Evolutionary conservation across 2,329 filamentous ascomycete genomes (phyloP), one percentile per base, ranked within the genome.

Genomic region (Calonectria crousiana): DNA sequence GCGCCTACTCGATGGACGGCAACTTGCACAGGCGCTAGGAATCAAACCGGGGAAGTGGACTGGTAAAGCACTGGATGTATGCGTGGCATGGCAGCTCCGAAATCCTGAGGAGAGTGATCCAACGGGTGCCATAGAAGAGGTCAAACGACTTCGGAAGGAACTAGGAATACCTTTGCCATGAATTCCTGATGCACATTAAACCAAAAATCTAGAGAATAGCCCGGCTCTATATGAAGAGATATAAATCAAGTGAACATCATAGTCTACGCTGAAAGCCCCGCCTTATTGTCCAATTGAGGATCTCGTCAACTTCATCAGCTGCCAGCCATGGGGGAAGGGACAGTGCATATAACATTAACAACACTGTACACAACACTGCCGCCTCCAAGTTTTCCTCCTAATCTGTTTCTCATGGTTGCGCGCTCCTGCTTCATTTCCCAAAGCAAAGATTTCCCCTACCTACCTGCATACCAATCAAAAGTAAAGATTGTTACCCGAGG

Each of bases 21-120:
- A 93, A 67, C 89, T 98, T 26, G 90, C 92, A 23, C 89, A 92
- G 75, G 91, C 90, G 5, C 87, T 98, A 4, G 91, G 89, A 0
- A 86, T 90, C n/a, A 92, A 92, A 76, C 93, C 94, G 0, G 95
- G 95, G 1, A 92, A 88, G n/a, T 98, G 96, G 96, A 94, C 97
- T 89, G 92, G 92, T 69, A 89, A 89, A 58, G 95, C 95, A 4
- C 86, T 98, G 60, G 93, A 97, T 38, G 87, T 95, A 5, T 94
- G 95, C 74, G 91, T 97, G 84, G 92, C 92, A 74, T 98, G 96
- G 95, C 97, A 98, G 84, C 89, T 98, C 67, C 90, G 95, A 47
- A 92, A 98, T 81, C 95, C 95, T 0, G 88, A 88, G 5, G 87
- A 87, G 72, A 90, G 89, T 4, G 93, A 96, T 75, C 84, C 88